Evolutionary conservation across 257 asterid species (phyloP), one percentile per base, ranked within the genome.

Genomic region (Gentiana macrophylla): DNA sequence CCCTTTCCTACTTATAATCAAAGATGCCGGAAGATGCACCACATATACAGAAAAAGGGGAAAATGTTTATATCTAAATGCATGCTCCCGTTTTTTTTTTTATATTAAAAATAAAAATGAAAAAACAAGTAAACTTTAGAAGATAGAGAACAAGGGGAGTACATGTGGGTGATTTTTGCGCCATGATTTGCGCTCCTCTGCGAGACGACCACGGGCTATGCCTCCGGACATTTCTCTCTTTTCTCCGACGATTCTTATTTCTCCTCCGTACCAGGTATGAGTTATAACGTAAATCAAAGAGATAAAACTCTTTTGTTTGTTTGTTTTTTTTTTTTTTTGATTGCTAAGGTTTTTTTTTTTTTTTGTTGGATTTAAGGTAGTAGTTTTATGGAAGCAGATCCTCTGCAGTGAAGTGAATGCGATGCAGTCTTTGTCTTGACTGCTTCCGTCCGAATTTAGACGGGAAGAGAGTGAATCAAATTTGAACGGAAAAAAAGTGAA

Each of bases 161-260:
- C 77, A 44, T 67, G 70, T 3, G 77, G 77, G 33, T 72, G 77
- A 66, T 59, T 67, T 50, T 67, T 72, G 33, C 77, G 65, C 77
- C 77, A 72, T 43, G 67, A 62, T 41, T 72, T 72, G 4, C 77
- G 71, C 62, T 72, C 77, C 53, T 62, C 70, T 2, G 70, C 58
- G 3, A 72, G 66, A 67, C 77, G 73, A 50, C 77, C 77, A 8
- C 67, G 49, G 15, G 73, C 70, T 11, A 72, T 50, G 4, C 77
- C 77, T 6, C 66, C 72, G 1, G 65, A 64, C 77, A 71, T 66
- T 2, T 32, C 57, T 45, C 50, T 10, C 12, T 15, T 9, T 44
- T 34, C 46, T 7, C 46, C 46, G 46, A 41, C 46, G 46, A 41
- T 35, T 5, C 7, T 6, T 12, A 5, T 4, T 12, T 8, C 12